phyloP scores from a whole-genome alignment of 148 eudicot genomes.

The Vaccinium myrtillus region DNA sequence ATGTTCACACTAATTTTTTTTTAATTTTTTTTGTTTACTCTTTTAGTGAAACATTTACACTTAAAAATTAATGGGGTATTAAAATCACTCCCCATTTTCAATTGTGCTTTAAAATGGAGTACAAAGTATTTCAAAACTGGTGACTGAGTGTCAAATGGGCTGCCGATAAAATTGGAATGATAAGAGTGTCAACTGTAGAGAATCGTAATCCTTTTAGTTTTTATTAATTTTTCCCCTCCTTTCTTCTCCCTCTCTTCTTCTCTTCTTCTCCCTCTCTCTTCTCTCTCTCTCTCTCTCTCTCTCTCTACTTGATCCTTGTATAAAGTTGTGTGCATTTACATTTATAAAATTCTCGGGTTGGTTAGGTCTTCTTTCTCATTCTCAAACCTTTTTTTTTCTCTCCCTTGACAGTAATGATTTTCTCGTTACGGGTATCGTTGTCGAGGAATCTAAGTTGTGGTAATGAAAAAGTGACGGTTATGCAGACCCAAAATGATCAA shows the following conservation, averaged over 20 bases:
- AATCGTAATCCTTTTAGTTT: neutral
- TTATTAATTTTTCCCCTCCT: slow-evolving; percentile 19
- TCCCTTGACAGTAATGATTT: slow-evolving; percentile 26
- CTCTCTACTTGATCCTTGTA: neutral
- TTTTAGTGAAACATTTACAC: too few relatives aligned
- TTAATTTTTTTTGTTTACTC: too few relatives aligned
- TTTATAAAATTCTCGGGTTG: neutral
- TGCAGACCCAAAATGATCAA: neutral
- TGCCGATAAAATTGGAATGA: too few relatives aligned
- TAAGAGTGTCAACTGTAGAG: too few relatives aligned
- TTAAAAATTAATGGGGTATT: too few relatives aligned
- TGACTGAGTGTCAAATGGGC: too few relatives aligned
- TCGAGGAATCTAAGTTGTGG: slow-evolving; percentile 27
- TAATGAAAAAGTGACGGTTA: slow-evolving; percentile 19
- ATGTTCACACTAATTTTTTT: too few relatives aligned
- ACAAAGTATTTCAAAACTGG: too few relatives aligned
- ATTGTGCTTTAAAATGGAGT: too few relatives aligned
- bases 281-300: neutral
- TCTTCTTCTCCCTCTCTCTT: neutral
- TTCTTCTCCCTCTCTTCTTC: neutral
- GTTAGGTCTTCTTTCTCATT: neutral
- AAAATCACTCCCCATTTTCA: too few relatives aligned
- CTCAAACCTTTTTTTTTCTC: neutral
- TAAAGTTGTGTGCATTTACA: neutral
- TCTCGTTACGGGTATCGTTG: slow-evolving; percentile 27